Conservation (phyloP, 2,329 filamentous ascomycete species). For the Ceratocystis ficicola region DNA sequence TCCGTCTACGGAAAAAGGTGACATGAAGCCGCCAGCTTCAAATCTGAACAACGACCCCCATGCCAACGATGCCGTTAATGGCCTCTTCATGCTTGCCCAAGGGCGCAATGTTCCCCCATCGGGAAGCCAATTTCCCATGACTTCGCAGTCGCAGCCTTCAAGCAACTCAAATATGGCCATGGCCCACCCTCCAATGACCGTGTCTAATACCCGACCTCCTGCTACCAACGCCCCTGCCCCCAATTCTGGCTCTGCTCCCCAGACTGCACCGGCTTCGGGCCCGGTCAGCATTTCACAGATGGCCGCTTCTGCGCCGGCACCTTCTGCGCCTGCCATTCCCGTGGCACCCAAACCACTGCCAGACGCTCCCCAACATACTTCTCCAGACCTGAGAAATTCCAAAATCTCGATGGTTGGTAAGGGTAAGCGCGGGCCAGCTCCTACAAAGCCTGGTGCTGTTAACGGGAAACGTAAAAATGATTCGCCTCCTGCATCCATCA, state of each 20-base stretch:
- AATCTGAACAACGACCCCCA: slow-evolving; percentile 56
- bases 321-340: slow-evolving; percentile 34
- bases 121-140: slow-evolving; percentile 5
- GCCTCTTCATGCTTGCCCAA: slow-evolving; percentile 71
- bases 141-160: not conserved
- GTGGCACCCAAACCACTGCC: slow-evolving; percentile 40
- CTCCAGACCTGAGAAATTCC: slow-evolving; percentile 22
- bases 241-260: not conserved
- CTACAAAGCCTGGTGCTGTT: slow-evolving; percentile 38
- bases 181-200: slow-evolving; percentile 7
- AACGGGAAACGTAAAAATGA: slow-evolving; percentile 50
- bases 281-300: slow-evolving; percentile 7
- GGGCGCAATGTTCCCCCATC: slow-evolving; percentile 46
- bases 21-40: slow-evolving; percentile 26
- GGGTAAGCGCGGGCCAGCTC: slow-evolving; percentile 11
- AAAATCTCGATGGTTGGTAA: not conserved
- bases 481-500: slow-evolving; percentile 40
- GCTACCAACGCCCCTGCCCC: not conserved
- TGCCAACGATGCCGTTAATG: slow-evolving; percentile 91
- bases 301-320: not conserved
- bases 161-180: slow-evolving; percentile 5
- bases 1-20: slow-evolving; percentile 45
- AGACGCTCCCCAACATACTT: slow-evolving; percentile 33
- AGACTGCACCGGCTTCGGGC: not conserved
- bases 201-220: not conserved